phyloP scores from a whole-genome alignment of 2,329 filamentous ascomycete species.

The Fusarium sp. region DNA sequence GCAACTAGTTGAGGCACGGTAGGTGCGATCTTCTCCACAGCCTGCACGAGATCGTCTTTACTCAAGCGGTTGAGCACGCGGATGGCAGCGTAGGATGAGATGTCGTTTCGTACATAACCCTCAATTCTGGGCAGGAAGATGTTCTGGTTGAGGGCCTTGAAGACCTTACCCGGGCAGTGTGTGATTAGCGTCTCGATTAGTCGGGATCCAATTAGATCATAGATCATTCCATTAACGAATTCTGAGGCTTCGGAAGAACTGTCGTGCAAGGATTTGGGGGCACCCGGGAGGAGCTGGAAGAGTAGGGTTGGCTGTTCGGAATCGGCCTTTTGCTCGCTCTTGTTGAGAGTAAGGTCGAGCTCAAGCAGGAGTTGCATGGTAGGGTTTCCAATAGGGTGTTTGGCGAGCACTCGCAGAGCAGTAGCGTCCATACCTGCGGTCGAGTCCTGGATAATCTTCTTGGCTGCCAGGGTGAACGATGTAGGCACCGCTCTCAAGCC shows the following conservation, averaged over 20 bases:
- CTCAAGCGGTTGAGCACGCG: constrained; percentile 84
- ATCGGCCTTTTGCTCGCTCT: constrained; percentile 60
- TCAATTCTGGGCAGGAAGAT: constrained; percentile 85
- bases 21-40: constrained; percentile 77
- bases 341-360: constrained; percentile 82
- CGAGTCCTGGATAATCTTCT: constrained; percentile 84
- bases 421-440: constrained; percentile 81
- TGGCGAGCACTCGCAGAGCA: constrained; percentile 84
- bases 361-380: constrained; percentile 91
- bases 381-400: constrained; percentile 91
- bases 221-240: constrained; percentile 88
- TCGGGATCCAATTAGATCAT: constrained; percentile 90
- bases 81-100: constrained; percentile 88
- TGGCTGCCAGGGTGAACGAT: constrained; percentile 80
- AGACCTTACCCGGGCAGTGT: constrained; percentile 85
- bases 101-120: constrained; percentile 87
- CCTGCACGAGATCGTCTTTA: constrained; percentile 84
- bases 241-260: constrained; percentile 76
- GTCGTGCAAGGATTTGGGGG: constrained; percentile 75
- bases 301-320: constrained; percentile 68
- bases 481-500: constrained; percentile 74
- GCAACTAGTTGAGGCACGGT: constrained; percentile 79
- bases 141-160: constrained; percentile 86
- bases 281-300: constrained; percentile 82
- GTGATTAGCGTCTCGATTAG: constrained; percentile 88